Evolutionary conservation across 768 basidiomycete species (phyloP), one percentile per base, ranked within the genome.

Genomic region (Rhizopogon salebrosus): DNA sequence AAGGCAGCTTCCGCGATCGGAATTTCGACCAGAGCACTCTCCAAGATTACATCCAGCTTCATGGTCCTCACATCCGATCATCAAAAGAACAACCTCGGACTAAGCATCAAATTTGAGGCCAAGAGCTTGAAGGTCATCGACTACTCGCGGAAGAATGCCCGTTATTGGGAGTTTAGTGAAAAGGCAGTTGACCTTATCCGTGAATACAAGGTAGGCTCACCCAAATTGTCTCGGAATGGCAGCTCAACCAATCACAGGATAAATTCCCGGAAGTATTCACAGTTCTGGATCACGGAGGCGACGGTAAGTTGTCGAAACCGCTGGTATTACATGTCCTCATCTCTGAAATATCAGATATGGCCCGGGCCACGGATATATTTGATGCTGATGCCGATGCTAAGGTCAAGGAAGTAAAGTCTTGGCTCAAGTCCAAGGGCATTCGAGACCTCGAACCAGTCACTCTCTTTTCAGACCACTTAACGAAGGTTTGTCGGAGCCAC

Each of bases 41-140:
- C 94, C 10, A 90, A 85, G 69, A 91, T 99, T 59, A 91, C 92
- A 0, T 95, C 95, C 10, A 95, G 90, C 64, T 85, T 98, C 64
- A 85, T 98, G 84, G 90, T 98, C 38, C 68, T 92, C 52, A 81
- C 80, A 0, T 72, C 79, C 0, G 92, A 92, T 61, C 79, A 79
- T 8, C 76, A 80, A 53, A 98, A 97, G 73, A 80, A 78, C 51
- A 98, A 99, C 64, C 71, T 98, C 27, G 97, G 97, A 2, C 78
- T 99, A 38, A 92, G 90, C 65, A 80, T 99, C 59, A 99, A 99
- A 67, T 99, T 97, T 57, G 97, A 99, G 63, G 89, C 83, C 11
- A 98, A 97, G 70, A 80, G 84, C 9, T 68, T 93, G 61, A 99
- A 98, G 70, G 97, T 99, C 1, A 77, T 97, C 41, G 89, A 91